Evolutionary conservation across 768 basidiomycete species (phyloP), one percentile per base, ranked within the genome.

Genomic region (Pisolithus tinctorius): DNA sequence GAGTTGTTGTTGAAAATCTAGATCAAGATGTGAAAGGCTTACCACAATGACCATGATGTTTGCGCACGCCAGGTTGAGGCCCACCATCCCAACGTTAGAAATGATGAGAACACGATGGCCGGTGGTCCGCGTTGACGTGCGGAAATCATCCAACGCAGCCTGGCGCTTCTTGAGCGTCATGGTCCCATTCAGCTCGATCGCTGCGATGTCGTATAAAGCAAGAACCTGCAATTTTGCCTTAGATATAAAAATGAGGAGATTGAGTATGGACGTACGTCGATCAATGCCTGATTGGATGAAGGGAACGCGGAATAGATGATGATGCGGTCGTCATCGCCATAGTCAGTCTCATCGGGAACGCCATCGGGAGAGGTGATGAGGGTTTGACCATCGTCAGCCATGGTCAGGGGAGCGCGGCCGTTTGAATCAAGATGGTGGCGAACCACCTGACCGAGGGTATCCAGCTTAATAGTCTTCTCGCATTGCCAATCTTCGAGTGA

Each of bases 1-100:
- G n/a, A n/a, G n/a, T n/a, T 31, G 34, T 4, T 29, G 26, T 47
- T 2, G 34, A n/a, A n/a, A n/a, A n/a, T n/a, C n/a, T n/a, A n/a
- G n/a, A n/a, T n/a, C n/a, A n/a, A n/a, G n/a, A n/a, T n/a, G 40
- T 4, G 38, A 13, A 11, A n/a, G 16, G 53, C 48, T 17, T 16
- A 54, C 58, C 0, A 51, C 23, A 14, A 63, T 47, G 4, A 60
- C 23, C 45, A 61, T 46, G 0, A 63, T 48, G 29, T 58, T 55
- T 0, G 58, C 56, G 10, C 40, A 54, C 1, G 56, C 52, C 2
- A 61, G 34, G 23, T 63, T 63, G 0, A 63, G 29, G 0, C 58
- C 55, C 0, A 59, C 48, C 0, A 51, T 16, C 0, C 60, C 51
- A 4, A 63, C 56, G 29, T 29, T 52, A 2, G 61, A 61, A 0